These are phyloP conservation scores for Melaleuca alternifolia DNA, from an alignment of 345 rosid species.

Conservation along the genomic window DNA sequence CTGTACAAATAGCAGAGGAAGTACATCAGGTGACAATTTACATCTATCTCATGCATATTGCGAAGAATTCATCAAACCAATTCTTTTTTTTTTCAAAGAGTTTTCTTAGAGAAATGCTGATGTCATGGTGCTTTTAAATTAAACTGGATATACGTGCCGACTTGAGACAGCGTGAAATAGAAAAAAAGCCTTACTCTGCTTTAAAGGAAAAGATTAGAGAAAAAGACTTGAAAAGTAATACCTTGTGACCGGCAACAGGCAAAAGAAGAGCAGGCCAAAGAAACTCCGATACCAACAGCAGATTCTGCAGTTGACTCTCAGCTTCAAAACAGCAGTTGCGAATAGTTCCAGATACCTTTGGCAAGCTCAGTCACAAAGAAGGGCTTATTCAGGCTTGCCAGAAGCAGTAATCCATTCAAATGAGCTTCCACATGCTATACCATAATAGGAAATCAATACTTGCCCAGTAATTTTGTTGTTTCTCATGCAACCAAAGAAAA, in stretches of 20 bases:
- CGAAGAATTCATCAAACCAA: neutral
- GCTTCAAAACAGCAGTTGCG: constrained; percentile 94
- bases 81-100: neutral
- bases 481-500: neutral
- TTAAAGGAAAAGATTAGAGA: neutral
- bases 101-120: neutral
- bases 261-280: constrained; percentile 91
- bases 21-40: neutral
- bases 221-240: neutral
- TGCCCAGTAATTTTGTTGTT: neutral
- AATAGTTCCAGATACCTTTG: constrained; percentile 75
- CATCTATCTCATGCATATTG: neutral
- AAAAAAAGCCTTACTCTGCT: neutral
- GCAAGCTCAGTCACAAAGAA: neutral
- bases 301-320: constrained; percentile 66
- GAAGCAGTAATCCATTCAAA: neutral
- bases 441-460: neutral
- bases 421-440: neutral
- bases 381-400: neutral
- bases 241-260: constrained; percentile 93
- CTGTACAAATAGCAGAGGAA: neutral
- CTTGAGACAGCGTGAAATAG: neutral
- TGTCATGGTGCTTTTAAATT: neutral
- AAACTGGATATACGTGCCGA: neutral
- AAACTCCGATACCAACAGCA: constrained; percentile 79